phyloP scores from a whole-genome alignment of 2,329 filamentous ascomycete species.

The Apiospora pterosperma region DNA sequence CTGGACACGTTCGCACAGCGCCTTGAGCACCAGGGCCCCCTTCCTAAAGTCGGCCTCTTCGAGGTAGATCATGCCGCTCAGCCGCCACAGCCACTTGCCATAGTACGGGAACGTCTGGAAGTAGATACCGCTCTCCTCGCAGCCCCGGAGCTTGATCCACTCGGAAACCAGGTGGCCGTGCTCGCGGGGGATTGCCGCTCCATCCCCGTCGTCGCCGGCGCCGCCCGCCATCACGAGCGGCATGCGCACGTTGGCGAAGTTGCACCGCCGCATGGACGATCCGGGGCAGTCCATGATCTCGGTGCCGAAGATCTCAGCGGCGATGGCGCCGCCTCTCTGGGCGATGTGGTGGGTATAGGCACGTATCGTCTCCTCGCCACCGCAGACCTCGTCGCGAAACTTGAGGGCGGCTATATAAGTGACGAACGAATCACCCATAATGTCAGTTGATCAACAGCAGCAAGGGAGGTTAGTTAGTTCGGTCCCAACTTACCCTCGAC shows the following conservation, averaged over 20 bases:
- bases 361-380: slow-evolving; percentile 56
- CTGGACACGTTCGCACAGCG: slow-evolving; percentile 39
- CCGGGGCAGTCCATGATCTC: slow-evolving; percentile 52
- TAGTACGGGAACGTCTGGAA: slow-evolving; percentile 53
- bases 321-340: slow-evolving; percentile 44
- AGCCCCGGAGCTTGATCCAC: slow-evolving; percentile 41
- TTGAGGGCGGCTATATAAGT: slow-evolving; percentile 48
- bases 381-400: slow-evolving; percentile 53
- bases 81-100: slow-evolving; percentile 54
- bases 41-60: slow-evolving; percentile 55
- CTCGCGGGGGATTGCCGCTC: background rate
- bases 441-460: background rate
- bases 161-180: slow-evolving; percentile 30
- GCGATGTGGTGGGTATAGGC: slow-evolving; percentile 50
- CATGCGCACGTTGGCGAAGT: slow-evolving; percentile 56
- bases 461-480: background rate
- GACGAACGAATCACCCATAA: background rate
- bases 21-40: slow-evolving; percentile 20
- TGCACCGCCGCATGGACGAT: slow-evolving; percentile 40
- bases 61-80: slow-evolving; percentile 64
- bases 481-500: slow-evolving; percentile 29
- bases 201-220: background rate
- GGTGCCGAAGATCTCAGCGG: slow-evolving; percentile 51
- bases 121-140: slow-evolving; percentile 49
- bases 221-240: slow-evolving; percentile 35